Percentiles rank a stretch among this genome's conserved stretches.
phyloP scores from a whole-genome alignment of 2,329 filamentous ascomycete genomes.

The Plectosphaerella sp. region DNA sequence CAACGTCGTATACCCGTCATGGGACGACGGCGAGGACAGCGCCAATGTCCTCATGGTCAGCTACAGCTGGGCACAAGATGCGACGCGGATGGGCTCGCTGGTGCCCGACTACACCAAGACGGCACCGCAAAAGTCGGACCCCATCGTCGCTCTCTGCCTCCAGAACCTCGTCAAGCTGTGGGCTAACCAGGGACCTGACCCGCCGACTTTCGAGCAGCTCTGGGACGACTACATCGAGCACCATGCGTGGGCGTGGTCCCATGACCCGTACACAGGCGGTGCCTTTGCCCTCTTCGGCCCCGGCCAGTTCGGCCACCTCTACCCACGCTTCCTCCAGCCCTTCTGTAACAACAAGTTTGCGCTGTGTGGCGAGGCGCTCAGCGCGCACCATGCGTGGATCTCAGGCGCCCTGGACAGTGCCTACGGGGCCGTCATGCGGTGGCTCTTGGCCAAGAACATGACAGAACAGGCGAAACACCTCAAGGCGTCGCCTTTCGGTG shows the following conservation, averaged over 20 bases:
- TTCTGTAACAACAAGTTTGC: slow-evolving; percentile 21
- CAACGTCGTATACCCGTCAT: slow-evolving; percentile 26
- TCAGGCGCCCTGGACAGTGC: slow-evolving; percentile 30
- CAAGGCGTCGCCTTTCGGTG: neutral
- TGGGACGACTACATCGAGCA: slow-evolving; percentile 8
- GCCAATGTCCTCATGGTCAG: slow-evolving; percentile 24
- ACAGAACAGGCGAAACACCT: neutral
- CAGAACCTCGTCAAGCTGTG: slow-evolving; percentile 7
- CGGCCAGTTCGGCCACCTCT: slow-evolving; percentile 30
- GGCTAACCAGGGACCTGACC: neutral
- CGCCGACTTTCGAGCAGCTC: neutral
- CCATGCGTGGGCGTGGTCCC: slow-evolving; percentile 32
- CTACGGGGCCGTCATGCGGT: slow-evolving; percentile 7
- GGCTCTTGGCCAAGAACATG: slow-evolving; percentile 1
- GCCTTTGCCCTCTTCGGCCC: slow-evolving; percentile 36
- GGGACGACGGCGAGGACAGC: slow-evolving; percentile 17
- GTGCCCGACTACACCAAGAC: slow-evolving; percentile 3
- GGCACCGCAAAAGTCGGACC: neutral
- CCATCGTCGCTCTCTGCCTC: slow-evolving; percentile 6
- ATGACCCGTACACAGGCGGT: slow-evolving; percentile 25
- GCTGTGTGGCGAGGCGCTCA: slow-evolving; percentile 30
- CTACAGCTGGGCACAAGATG: slow-evolving; percentile 27
- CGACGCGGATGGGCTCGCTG: slow-evolving; percentile 18
- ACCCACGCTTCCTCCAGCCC: slow-evolving; percentile 20
- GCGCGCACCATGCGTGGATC: slow-evolving; percentile 34